Base-by-base conservation (phyloP, 495 filamentous ascomycete genomes). In the Lasiosphaeria ovina region DNA sequence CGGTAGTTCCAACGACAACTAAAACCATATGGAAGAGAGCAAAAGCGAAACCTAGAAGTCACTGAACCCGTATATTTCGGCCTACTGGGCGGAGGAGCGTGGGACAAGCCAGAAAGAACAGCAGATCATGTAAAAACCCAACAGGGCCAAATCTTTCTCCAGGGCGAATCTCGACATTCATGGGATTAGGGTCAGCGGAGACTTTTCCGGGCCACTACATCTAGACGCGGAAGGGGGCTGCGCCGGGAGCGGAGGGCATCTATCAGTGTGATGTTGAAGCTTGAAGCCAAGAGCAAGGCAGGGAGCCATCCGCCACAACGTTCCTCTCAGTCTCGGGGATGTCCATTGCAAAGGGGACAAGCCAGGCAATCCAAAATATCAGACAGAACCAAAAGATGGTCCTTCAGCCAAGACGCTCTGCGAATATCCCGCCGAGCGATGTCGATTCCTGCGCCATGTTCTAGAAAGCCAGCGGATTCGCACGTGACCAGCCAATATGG, bases 341-440 rank as follows among this genome's bases (percentile, higher is more conserved):
- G 9, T 76, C 65, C 48, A 89, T 42, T 14, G 79, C 50, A 61
- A 83, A 85, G 2, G 81, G 69, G 32, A 85, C 63, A 8, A 85
- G 69, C 68, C 79, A 84, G 17, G 74, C 72, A 0, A 75, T 82
- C 11, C 77, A 74, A 34, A 85, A 65, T 48, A 91, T 89, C 51
- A 80, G 76, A 35, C 89, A 75, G 62, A 91, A 90, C 87, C 87
- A 91, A 67, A 92, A 93, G 47, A 89, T 87, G 51, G 81, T 77
- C 32, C 83, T 67, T 89, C 88, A 92, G 0, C 85, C 87, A 0
- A 90, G 74, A 50, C 82, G 88, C 35, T 88, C 77, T 8, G 79
- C 74, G 1, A 91, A 72, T 0, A 90, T 59, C 0, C 88, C 88
- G 3, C 89, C 88, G 16, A 91, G 77, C 0, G n/a, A 79, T 58